phyloP scores from a whole-genome alignment of 2,329 filamentous ascomycete genomes.

The Sporothrix phasma region DNA sequence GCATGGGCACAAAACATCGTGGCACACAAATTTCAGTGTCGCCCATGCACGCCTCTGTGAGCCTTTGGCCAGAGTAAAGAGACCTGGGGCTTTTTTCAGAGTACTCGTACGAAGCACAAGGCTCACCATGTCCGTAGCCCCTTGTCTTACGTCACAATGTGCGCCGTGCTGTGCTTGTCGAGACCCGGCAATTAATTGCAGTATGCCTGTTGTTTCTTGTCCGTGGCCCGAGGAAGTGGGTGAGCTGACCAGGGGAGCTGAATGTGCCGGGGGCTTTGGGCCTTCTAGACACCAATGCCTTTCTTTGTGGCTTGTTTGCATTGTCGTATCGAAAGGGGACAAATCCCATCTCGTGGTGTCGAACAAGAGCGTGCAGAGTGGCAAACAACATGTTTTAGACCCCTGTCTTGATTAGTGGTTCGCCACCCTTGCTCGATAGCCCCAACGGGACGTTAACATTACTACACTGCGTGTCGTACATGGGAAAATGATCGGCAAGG shows the following conservation, averaged over 20 bases:
- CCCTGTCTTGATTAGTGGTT: neutral
- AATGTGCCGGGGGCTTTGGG: neutral
- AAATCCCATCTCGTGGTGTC: neutral
- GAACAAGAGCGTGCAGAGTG: neutral
- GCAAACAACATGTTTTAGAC: neutral
- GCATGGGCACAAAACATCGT: too few relatives aligned
- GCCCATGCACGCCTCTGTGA: too few relatives aligned
- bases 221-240: neutral
- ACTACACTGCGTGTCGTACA: slow-evolving; percentile 6
- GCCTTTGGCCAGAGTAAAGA: too few relatives aligned
- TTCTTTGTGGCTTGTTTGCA: neutral
- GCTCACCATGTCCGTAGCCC: neutral
- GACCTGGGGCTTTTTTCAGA: neutral
- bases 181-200: neutral
- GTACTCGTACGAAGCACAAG: too few relatives aligned
- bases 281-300: neutral
- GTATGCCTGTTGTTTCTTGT: neutral
- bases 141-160: neutral
- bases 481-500: slow-evolving; percentile 4
- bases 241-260: neutral
- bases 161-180: neutral
- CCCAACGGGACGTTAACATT: slow-evolving; percentile 13
- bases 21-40: too few relatives aligned
- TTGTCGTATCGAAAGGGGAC: neutral
- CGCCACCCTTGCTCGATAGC: neutral